Evolutionary conservation across 1,284 basidiomycete genomes (phyloP).

Genomic region (Ganoderma lingzhi): DNA sequence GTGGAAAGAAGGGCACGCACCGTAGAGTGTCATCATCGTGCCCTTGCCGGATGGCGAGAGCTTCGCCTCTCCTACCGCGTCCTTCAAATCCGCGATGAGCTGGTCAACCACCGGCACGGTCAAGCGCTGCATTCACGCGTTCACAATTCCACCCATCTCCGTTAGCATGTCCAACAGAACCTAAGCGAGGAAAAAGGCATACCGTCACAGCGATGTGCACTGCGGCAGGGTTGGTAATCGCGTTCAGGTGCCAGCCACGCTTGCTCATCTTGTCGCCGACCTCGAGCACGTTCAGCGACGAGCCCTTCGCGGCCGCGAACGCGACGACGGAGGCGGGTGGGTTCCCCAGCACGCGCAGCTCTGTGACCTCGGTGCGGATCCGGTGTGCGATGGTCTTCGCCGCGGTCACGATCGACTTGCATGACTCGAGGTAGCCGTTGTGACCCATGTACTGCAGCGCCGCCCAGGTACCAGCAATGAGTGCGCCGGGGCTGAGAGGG

Average conservation of each 20-base stretch:
- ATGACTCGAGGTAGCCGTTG: conserved; percentile 93
- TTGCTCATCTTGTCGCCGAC: conserved; percentile 92
- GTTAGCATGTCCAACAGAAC: neutral
- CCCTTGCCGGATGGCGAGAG: conserved; percentile 68
- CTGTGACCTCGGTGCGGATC: conserved; percentile 75
- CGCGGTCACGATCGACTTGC: conserved; percentile 82
- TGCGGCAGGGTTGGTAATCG: conserved; percentile 79
- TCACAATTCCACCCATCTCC: neutral
- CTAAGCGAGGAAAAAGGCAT: conserved; percentile 38
- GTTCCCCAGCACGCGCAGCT: conserved; percentile 88
- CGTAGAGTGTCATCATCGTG: conserved; percentile 89
- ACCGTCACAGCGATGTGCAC: conserved; percentile 97
- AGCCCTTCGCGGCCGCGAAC: conserved; percentile 70
- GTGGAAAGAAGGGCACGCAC: conserved; percentile 54
- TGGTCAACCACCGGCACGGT: conserved; percentile 82
- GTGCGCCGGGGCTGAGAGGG: conserved; percentile 78
- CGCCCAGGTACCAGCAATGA: conserved; percentile 97
- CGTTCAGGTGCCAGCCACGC: conserved; percentile 93
- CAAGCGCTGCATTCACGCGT: conserved; percentile 60
- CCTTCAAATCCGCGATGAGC: conserved; percentile 86
- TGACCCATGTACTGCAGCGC: conserved; percentile 94
- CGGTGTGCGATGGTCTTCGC: conserved; percentile 73
- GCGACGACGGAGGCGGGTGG: conserved; percentile 93
- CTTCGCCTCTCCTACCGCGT: conserved; percentile 71
- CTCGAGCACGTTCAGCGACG: conserved; percentile 77